Percentiles rank a stretch among this genome's conserved stretches.
These are phyloP conservation scores for Pythium rhizo-oryzae DNA, from an alignment of 352 stramenopile species.

Conservation along the genomic window DNA sequence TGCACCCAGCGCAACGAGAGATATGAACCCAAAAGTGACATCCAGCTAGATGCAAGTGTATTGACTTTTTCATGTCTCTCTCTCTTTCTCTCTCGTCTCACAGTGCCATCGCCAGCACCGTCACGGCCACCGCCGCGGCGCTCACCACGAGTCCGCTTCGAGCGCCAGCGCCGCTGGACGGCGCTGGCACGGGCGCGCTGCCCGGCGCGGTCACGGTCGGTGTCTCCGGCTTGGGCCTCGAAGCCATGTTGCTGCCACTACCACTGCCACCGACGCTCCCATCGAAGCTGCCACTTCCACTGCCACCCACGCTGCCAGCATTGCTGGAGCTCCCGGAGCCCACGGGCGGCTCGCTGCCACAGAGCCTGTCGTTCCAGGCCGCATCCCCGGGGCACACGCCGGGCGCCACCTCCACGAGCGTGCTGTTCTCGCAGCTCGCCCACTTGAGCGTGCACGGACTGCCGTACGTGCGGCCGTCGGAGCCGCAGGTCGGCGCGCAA, in stretches of 20 bases:
- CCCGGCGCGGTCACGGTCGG: neutral
- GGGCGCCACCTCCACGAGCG: constrained; percentile 26
- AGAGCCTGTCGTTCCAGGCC: neutral
- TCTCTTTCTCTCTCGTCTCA: neutral
- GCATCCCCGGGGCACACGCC: constrained; percentile 24
- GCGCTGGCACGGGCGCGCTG: neutral
- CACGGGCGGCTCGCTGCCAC: neutral
- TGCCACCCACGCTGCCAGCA: neutral
- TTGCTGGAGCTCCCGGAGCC: neutral
- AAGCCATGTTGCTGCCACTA: neutral
- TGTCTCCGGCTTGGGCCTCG: neutral
- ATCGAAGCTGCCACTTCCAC: neutral
- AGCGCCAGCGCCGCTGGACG: neutral
- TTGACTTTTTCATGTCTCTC: too few species aligned
- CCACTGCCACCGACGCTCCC: neutral
- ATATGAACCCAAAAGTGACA: too few species aligned
- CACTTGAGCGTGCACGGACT: constrained; percentile 44
- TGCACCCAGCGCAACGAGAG: neutral
- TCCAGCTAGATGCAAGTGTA: too few species aligned
- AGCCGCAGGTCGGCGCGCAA: constrained; percentile 45
- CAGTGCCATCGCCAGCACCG: neutral
- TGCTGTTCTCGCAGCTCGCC: constrained; percentile 32
- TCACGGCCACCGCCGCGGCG: neutral
- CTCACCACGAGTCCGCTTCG: neutral
- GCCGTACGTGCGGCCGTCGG: constrained; percentile 43